These are phyloP conservation scores for Suhomyces choctaworum DNA, from an alignment of 1,139 yeast genomes.

Conservation along the genomic window DNA sequence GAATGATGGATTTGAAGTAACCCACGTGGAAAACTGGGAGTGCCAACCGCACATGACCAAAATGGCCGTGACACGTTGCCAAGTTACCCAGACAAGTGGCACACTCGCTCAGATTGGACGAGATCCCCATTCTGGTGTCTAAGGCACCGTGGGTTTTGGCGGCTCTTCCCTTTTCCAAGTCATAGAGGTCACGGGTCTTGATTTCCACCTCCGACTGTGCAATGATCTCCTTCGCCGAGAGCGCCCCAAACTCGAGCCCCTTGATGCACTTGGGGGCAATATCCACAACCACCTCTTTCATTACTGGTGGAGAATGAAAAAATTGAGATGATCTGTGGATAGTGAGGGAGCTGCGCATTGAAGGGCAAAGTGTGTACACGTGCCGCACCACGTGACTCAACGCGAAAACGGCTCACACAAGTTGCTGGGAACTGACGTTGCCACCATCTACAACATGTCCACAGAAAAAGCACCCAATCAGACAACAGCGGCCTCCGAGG, in stretches of 20 bases:
- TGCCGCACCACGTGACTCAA: too few relatives aligned
- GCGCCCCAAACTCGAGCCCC: constrained; percentile 90
- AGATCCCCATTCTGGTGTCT: constrained; percentile 92
- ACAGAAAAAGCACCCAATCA: constrained; percentile 10
- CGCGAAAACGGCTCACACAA: background rate
- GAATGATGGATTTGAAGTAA: constrained; percentile 87
- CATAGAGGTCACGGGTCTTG: constrained; percentile 87
- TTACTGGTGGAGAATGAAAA: constrained; percentile 21
- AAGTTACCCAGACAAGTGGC: constrained; percentile 88
- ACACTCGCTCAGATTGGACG: constrained; percentile 82
- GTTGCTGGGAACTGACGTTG: background rate
- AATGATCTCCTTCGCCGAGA: constrained; percentile 85
- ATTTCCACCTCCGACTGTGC: constrained; percentile 96
- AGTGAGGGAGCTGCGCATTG: too few relatives aligned
- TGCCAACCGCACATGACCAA: constrained; percentile 91
- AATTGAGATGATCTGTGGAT: constrained; percentile 7
- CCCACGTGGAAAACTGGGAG: constrained; percentile 98
- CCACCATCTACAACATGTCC: constrained; percentile 7
- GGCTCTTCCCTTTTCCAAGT: constrained; percentile 80
- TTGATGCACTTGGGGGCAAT: constrained; percentile 87
- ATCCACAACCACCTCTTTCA: constrained; percentile 79
- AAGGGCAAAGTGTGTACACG: too few relatives aligned
- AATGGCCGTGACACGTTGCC: constrained; percentile 97
- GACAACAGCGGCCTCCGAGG: constrained; percentile 9
- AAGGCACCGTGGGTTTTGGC: constrained; percentile 85